phyloP scores from a whole-genome alignment of 805 yeast species.

The Yarrowia sp. region DNA sequence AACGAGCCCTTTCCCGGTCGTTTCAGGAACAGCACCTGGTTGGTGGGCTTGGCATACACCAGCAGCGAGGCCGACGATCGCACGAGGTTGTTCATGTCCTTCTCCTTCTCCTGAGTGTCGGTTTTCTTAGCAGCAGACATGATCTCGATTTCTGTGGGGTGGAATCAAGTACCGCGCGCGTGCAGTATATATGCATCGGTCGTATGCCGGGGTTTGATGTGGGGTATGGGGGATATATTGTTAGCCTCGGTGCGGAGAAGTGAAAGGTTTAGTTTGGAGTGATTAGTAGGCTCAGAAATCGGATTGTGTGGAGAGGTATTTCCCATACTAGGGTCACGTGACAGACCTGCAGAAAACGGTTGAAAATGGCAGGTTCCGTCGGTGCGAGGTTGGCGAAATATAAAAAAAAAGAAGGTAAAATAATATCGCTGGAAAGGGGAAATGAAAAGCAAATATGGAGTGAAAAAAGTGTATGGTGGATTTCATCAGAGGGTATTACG shows the following conservation, averaged over 20 bases:
- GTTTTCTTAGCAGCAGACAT: conserved; percentile 19
- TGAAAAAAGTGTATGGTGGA: too few relatives aligned
- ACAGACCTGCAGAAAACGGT: too few relatives aligned
- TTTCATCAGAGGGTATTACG: too few relatives aligned
- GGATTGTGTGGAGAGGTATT: too few relatives aligned
- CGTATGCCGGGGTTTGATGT: conserved; percentile 7
- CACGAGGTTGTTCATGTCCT: conserved; percentile 22
- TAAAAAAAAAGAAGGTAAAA: too few relatives aligned
- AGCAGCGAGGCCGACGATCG: conserved; percentile 45
- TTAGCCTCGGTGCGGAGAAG: background rate
- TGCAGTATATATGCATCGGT: conserved; percentile 33
- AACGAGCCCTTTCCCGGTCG: conserved; percentile 47
- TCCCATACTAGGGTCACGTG: too few relatives aligned
- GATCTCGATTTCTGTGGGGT: background rate
- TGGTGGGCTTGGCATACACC: conserved; percentile 42
- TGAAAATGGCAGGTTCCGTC: too few relatives aligned
- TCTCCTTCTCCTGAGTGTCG: conserved; percentile 1
- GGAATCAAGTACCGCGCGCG: background rate
- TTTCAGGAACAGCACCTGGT: conserved; percentile 45
- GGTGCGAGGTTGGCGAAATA: too few relatives aligned
- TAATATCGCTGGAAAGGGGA: too few relatives aligned
- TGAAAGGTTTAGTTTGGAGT: too few relatives aligned
- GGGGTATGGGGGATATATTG: background rate
- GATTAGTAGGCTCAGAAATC: too few relatives aligned
- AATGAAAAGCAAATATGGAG: too few relatives aligned